These are phyloP conservation scores for Psilocybe cyanescens DNA, from an alignment of 768 basidiomycete species.

Conservation along the genomic window DNA sequence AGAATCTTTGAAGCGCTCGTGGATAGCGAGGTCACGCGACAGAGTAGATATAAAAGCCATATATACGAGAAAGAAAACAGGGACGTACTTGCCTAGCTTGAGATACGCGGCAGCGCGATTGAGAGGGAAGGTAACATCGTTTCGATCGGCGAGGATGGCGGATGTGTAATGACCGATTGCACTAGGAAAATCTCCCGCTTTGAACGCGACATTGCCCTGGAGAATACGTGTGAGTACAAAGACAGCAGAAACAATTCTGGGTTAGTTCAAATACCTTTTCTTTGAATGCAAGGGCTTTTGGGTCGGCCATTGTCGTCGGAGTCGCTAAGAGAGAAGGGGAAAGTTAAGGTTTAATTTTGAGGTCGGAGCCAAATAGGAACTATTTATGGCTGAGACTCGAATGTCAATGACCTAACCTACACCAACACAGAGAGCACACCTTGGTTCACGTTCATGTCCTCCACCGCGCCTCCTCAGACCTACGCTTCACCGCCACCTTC, in stretches of 20 bases:
- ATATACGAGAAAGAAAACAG: constrained; percentile 1
- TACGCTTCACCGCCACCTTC: constrained; percentile 8
- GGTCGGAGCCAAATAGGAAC: neutral
- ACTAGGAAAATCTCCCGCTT: constrained; percentile 72
- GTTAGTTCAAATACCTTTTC: constrained; percentile 32
- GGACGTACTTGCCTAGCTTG: constrained; percentile 91
- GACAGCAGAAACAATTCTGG: neutral
- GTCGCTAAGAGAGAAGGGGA: neutral
- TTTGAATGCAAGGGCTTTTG: constrained; percentile 38
- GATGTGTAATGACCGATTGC: constrained; percentile 88
- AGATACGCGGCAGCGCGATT: constrained; percentile 93
- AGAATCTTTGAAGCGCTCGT: neutral
- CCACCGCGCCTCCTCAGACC: neutral
- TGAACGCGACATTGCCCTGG: constrained; percentile 90
- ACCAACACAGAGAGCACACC: no score
- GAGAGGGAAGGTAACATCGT: constrained; percentile 78
- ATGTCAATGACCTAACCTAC: neutral
- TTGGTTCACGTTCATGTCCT: neutral
- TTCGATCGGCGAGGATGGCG: constrained; percentile 60
- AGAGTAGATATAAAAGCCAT: neutral
- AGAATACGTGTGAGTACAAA: neutral
- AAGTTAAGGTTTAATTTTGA: neutral
- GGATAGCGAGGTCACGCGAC: no score
- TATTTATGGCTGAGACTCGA: neutral
- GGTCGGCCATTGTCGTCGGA: constrained; percentile 12